Conservation (phyloP, 2,329 filamentous ascomycete species). For the Colletotrichum australisinense region DNA sequence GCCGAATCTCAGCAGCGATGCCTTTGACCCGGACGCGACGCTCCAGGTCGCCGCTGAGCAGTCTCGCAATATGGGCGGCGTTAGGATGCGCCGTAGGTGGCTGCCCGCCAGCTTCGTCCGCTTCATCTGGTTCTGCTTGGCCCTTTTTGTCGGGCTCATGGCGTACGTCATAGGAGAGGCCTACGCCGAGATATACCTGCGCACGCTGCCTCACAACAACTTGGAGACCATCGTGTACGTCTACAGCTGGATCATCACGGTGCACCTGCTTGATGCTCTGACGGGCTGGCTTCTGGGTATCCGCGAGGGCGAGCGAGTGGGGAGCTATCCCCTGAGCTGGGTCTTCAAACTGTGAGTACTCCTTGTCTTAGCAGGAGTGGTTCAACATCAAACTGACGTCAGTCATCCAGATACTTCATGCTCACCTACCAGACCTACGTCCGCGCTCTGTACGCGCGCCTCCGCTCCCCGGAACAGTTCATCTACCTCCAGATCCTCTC, state of each 20-base stretch:
- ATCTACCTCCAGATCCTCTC: slow-evolving; percentile 73
- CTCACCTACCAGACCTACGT: slow-evolving; percentile 79
- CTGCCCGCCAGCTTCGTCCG: slow-evolving; percentile 75
- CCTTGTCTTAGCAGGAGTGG: background rate
- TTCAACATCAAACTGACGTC: slow-evolving; percentile 12
- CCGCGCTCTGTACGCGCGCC: slow-evolving; percentile 74
- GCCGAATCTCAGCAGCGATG: slow-evolving; percentile 48
- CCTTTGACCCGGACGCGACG: slow-evolving; percentile 51
- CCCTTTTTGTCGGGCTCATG: slow-evolving; percentile 70
- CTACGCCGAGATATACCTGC: slow-evolving; percentile 76
- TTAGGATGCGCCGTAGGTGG: slow-evolving; percentile 64
- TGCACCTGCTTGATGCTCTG: slow-evolving; percentile 72
- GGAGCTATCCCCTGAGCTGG: slow-evolving; percentile 77
- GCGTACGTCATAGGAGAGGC: slow-evolving; percentile 77
- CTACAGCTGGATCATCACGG: slow-evolving; percentile 76
- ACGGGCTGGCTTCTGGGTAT: slow-evolving; percentile 76
- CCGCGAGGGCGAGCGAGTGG: slow-evolving; percentile 73
- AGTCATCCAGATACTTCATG: slow-evolving; percentile 68
- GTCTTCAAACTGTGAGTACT: slow-evolving; percentile 73
- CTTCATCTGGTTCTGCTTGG: slow-evolving; percentile 77
- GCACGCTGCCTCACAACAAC: slow-evolving; percentile 74
- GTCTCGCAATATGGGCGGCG: slow-evolving; percentile 39
- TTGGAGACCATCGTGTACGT: slow-evolving; percentile 77
- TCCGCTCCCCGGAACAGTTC: slow-evolving; percentile 74
- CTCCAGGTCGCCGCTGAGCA: slow-evolving; percentile 34